Base-by-base conservation (phyloP, 306 rosid species). In the Lathyrus sativus region DNA sequence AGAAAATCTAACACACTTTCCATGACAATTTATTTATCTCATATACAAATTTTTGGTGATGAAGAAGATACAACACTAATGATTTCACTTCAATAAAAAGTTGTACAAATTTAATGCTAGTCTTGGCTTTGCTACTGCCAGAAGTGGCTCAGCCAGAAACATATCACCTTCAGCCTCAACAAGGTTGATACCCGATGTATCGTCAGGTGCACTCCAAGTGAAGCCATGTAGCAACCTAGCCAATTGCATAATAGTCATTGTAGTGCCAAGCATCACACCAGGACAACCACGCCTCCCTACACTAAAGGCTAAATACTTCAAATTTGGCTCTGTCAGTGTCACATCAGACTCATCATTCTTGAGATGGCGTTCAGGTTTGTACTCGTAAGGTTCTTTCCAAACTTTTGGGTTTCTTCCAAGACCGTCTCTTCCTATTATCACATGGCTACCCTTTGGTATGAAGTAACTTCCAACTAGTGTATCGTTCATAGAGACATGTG, bases 391-490 rank as follows among this genome's bases (percentile, higher is more conserved):
- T 0, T 87, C 79, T 6, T 44, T 57, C 86, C 89, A 87, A 2
- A 78, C 68, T 3, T 51, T 65, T 2, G 78, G 79, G 41, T 82
- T 82, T 19, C 78, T 74, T 3, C 83, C 78, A 0, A 83, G 70
- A 0, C 39, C 82, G 2, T 13, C 3, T 37, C 92, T 76, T 7
- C 84, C 76, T 0, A 87, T 22, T 2, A 84, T 0, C 11, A 84
- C 68, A 9, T 72, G 69, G 12, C 89, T 84, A 3, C 86, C 86
- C 26, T 82, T 84, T 2, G 85, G 84, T 50, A 87, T 80, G n/a
- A 80, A 74, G 79, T 85, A 76, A 19, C 70, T 74, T 4, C 74
- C 68, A 0, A 87, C 83, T 2, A 48, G 1, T 4, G 72, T 45
- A 13, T 87, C 83, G 3, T 22, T 22, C 49, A 35, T 71, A 0